Evolutionary conservation across 23 red algal species (phyloP), one percentile per base, ranked within the genome.

Genomic region (Cyanidium caldarium): DNA sequence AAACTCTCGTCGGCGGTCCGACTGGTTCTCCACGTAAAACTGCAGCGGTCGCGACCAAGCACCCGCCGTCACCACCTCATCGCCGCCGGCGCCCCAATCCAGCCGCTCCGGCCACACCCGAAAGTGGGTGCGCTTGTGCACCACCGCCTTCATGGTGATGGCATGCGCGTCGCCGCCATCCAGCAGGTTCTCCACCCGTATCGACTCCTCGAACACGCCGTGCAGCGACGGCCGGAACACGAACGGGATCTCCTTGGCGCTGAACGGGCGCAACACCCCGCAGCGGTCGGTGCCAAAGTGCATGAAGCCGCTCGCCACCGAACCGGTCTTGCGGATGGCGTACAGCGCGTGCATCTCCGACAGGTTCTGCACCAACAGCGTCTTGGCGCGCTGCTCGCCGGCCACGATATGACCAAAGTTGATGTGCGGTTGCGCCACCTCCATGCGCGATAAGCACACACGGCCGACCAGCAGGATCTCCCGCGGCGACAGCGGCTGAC

Each of bases 361-460:
- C 37, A 68, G 65, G 68, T 94, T 94, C 33, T 85, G 77, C 51
- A 94, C 45, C 5, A 82, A 42, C 46, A 94, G 72, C 51, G 68
- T 73, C 74, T 94, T 94, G 34, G 80, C 73, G 38, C 80, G 69
- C 51, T 84, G 89, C 69, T 94, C 89, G 33, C 83, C 83, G 25
- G 57, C 67, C 33, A 39, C 44, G 21, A 94, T 77, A 35, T 38
- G 41, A 16, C 89, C 89, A 45, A 94, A 94, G 76, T 94, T 86
- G 44, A 94, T 72, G 37, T 71, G 43, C 31, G 75, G 67, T 29
- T 85, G 89, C 23, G 89, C 79, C 31, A 94, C 46, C 35, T 78
- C 79, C 75, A 94, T 78, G 38, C 67, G 38, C 33, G 75, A 84
- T 33, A 73, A 67, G 65, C 89, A 94, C 25, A 76, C 89, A 33